Evolutionary conservation across 2,329 filamentous ascomycete species (phyloP).

Genomic region (Fusarium haematococcum): DNA sequence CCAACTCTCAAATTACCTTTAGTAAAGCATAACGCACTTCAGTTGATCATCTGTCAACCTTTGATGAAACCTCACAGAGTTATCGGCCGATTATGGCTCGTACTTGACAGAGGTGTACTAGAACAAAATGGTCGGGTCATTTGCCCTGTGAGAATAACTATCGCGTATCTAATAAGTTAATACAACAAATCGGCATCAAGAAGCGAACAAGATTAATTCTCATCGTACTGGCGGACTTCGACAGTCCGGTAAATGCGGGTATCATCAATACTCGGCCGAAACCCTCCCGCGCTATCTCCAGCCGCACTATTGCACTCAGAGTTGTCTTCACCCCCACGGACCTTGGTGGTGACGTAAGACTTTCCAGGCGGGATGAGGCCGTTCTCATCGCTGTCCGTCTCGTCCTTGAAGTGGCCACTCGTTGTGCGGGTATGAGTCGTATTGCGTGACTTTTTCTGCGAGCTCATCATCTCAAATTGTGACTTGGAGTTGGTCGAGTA

Average conservation of each 20-base stretch:
- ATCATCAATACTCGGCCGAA: slow-evolving; percentile 8
- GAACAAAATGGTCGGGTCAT: neutral
- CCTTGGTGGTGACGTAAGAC: slow-evolving; percentile 12
- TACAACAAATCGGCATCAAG: neutral
- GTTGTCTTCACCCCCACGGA: neutral
- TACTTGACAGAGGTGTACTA: neutral
- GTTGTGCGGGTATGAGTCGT: neutral
- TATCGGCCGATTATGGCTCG: neutral
- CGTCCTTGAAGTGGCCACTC: slow-evolving; percentile 9
- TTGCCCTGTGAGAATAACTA: neutral
- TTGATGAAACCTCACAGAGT: neutral
- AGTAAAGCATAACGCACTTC: too few relatives aligned
- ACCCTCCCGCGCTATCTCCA: neutral
- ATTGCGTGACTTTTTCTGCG: slow-evolving; percentile 8
- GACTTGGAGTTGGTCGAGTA: slow-evolving; percentile 26
- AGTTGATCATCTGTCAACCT: too few relatives aligned
- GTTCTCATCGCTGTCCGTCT: slow-evolving; percentile 24
- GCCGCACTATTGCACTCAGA: neutral
- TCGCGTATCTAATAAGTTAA: neutral
- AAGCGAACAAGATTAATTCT: neutral
- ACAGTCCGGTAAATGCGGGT: slow-evolving; percentile 24
- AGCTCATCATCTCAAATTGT: slow-evolving; percentile 30
- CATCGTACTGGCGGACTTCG: slow-evolving; percentile 20
- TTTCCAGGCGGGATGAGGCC: slow-evolving; percentile 18
- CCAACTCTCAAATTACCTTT: too few relatives aligned